Conservation (phyloP, 192 early-diverging fungal species). For the Mortierella alpina region DNA sequence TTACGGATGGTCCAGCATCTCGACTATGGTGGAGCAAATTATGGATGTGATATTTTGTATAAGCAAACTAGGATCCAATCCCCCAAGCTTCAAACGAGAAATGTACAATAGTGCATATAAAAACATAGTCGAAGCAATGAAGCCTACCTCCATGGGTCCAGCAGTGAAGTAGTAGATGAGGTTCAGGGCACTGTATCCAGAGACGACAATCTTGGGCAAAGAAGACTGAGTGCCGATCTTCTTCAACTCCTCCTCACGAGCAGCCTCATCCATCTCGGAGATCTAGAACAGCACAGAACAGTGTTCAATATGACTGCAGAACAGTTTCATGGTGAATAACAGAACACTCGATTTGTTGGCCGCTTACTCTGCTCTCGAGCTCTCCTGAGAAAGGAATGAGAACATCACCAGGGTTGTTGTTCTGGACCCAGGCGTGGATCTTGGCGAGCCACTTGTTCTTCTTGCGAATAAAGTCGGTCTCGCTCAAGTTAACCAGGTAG, state of each 20-base stretch:
- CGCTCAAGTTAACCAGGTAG: conserved; percentile 92
- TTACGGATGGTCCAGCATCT: conserved; percentile 62
- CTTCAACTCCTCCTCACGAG: conserved; percentile 70
- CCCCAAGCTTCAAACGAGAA: not conserved
- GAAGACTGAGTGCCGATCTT: conserved; percentile 74
- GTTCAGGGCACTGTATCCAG: conserved; percentile 89
- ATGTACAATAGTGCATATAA: not conserved
- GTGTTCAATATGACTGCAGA: not conserved
- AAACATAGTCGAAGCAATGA: conserved; percentile 79
- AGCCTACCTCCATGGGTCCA: conserved; percentile 89
- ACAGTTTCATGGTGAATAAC: not conserved
- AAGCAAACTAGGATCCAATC: not conserved
- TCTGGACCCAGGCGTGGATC: conserved; percentile 94
- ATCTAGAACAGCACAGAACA: conserved; percentile 16
- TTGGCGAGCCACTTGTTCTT: conserved; percentile 95
- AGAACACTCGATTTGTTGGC: not conserved
- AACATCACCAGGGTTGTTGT: conserved; percentile 88
- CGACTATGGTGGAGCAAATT: conserved; percentile 3
- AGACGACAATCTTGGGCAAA: conserved; percentile 90
- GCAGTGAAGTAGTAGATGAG: conserved; percentile 96
- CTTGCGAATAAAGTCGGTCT: conserved; percentile 90
- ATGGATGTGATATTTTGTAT: not conserved
- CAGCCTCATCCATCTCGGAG: conserved; percentile 61
- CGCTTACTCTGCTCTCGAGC: conserved; percentile 77
- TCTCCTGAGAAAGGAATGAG: conserved; percentile 92